Evolutionary conservation across 2,329 filamentous ascomycete species (phyloP).

Genomic region (Talaromyces sp.): DNA sequence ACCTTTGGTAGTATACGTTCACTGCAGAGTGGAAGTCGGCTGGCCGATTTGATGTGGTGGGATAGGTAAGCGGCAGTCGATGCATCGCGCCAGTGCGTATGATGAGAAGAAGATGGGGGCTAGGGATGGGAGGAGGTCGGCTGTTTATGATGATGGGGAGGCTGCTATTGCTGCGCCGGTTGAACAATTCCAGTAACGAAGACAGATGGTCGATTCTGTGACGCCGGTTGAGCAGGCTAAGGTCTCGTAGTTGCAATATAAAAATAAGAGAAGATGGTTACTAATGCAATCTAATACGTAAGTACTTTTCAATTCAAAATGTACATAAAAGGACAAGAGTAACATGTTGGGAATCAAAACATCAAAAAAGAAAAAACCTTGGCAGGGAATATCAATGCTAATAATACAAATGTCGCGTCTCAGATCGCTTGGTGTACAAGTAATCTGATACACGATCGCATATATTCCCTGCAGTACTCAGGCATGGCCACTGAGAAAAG

Average conservation of each 20-base stretch:
- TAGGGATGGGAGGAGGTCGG: background rate
- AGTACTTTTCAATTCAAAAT: slow-evolving; percentile 17
- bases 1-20: background rate
- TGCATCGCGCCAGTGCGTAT: background rate
- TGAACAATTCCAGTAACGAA: background rate
- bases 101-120: background rate
- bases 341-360: slow-evolving; percentile 20
- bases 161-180: background rate
- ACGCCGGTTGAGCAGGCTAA: background rate
- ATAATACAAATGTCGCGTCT: slow-evolving; percentile 16
- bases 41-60: background rate
- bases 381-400: slow-evolving; percentile 6
- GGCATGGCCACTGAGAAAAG: slow-evolving; percentile 6
- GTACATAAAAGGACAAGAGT: slow-evolving; percentile 14
- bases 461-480: slow-evolving; percentile 13
- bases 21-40: background rate
- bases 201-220: background rate
- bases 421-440: background rate
- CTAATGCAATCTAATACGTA: background rate
- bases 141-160: background rate
- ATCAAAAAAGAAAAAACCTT: slow-evolving; percentile 4
- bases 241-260: background rate
- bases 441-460: slow-evolving; percentile 1
- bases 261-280: background rate
- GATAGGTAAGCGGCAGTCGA: background rate